phyloP scores from a whole-genome alignment of 75 land plant species.

The Azolla pinnata region DNA sequence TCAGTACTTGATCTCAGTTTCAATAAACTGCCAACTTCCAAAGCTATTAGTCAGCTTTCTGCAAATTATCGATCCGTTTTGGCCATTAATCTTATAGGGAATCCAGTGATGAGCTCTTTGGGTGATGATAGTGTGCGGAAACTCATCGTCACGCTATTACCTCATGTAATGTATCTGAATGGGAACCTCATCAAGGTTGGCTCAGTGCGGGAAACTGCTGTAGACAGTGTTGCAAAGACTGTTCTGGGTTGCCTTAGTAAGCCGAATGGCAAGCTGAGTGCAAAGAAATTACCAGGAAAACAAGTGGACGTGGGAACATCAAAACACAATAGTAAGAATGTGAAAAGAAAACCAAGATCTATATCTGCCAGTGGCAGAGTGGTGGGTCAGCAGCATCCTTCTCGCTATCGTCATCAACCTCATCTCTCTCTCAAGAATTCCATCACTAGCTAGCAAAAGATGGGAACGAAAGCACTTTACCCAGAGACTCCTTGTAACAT shows the following conservation, averaged over 20 bases:
- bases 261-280: no score
- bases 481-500: no score
- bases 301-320: no score
- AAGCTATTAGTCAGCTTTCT: slow-evolving; percentile 73
- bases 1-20: slow-evolving; percentile 70
- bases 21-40: slow-evolving; percentile 74
- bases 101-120: slow-evolving; percentile 69
- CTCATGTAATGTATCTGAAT: slow-evolving; percentile 63
- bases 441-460: no score
- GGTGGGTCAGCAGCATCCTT: no score
- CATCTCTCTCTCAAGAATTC: no score
- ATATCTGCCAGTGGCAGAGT: no score
- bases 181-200: slow-evolving; percentile 68
- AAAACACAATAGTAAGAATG: no score
- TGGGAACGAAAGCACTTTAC: no score
- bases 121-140: slow-evolving; percentile 78
- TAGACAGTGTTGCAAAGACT: slow-evolving; percentile 65
- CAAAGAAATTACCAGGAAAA: no score
- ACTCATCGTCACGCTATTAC: slow-evolving; percentile 44
- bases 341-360: no score
- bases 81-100: slow-evolving; percentile 80
- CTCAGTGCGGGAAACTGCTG: slow-evolving; percentile 44
- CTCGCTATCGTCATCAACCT: no score
- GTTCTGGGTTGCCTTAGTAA: slow-evolving; percentile 60
- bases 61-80: slow-evolving; percentile 73